Percentiles rank a stretch among this genome's conserved stretches.
These are phyloP conservation scores for Endothia cerciana DNA, from an alignment of 2,329 filamentous ascomycete genomes.

Conservation along the genomic window DNA sequence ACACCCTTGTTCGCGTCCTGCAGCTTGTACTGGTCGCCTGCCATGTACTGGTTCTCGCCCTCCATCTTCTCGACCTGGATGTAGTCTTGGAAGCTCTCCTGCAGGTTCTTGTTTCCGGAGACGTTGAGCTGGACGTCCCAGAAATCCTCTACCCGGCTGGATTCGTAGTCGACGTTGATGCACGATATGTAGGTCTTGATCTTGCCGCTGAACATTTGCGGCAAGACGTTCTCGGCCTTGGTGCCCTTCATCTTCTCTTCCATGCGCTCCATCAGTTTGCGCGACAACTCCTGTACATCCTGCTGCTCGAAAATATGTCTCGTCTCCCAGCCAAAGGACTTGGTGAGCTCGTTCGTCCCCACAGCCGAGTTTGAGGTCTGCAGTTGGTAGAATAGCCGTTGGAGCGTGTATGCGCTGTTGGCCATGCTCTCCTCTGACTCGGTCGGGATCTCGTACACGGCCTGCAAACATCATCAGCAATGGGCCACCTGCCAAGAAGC, in stretches of 20 bases:
- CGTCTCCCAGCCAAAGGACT: constrained; percentile 98
- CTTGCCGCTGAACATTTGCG: constrained; percentile 93
- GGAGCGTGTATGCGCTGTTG: constrained; percentile 92
- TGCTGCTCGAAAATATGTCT: constrained; percentile 98
- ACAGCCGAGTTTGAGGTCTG: constrained; percentile 86
- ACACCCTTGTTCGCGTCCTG: constrained; percentile 98
- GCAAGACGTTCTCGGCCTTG: constrained; percentile 82
- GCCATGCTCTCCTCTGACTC: constrained; percentile 77
- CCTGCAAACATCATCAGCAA: constrained; percentile 51
- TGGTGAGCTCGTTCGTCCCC: constrained; percentile 88
- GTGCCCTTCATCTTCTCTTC: constrained; percentile 99
- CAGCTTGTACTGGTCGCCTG: constrained; percentile 83
- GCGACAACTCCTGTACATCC: constrained; percentile 94
- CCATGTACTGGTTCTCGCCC: constrained; percentile 98
- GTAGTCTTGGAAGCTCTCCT: constrained; percentile 95
- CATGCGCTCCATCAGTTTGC: constrained; percentile 96
- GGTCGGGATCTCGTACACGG: constrained; percentile 96
- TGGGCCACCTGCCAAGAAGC: constrained; percentile 24
- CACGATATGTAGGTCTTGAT: constrained; percentile 99
- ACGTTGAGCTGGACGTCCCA: constrained; percentile 99
- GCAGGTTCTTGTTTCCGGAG: constrained; percentile 86
- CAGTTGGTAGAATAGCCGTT: constrained; percentile 91
- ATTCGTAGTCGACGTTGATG: constrained; percentile 98
- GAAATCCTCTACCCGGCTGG: constrained; percentile 92
- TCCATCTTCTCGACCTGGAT: constrained; percentile 96